Conservation (phyloP, 306 rosid species). For the Begonia peltatifolia region DNA sequence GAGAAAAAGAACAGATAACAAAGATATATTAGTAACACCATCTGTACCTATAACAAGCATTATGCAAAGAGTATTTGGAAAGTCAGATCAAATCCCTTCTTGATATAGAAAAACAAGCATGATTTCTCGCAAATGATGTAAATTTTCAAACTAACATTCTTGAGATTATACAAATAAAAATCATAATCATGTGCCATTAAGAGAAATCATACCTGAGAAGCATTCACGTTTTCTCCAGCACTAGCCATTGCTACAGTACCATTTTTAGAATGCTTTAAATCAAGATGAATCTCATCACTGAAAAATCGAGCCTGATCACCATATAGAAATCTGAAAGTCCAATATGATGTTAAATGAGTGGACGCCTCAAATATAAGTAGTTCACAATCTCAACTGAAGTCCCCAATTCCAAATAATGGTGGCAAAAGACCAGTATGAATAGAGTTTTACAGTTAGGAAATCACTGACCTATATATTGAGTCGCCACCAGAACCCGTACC, state of each 20-base stretch:
- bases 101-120: too few species aligned
- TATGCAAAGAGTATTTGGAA: background rate
- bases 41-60: background rate
- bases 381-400: too few species aligned
- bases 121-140: background rate
- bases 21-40: too few species aligned
- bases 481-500: slow-evolving; percentile 69
- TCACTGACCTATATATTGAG: slow-evolving; percentile 56
- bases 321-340: slow-evolving; percentile 51
- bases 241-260: slow-evolving; percentile 94
- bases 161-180: background rate
- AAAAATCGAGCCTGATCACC: slow-evolving; percentile 97
- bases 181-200: too few species aligned
- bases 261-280: slow-evolving; percentile 82
- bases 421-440: too few species aligned
- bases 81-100: background rate
- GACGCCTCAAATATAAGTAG: too few species aligned
- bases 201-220: slow-evolving; percentile 60
- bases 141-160: background rate
- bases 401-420: too few species aligned
- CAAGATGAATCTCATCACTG: slow-evolving; percentile 64
- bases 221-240: slow-evolving; percentile 93
- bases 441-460: background rate
- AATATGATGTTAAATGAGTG: background rate
- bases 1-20: too few species aligned